These are phyloP conservation scores for Silene conica DNA, from an alignment of 148 eudicot genomes.

Conservation along the genomic window DNA sequence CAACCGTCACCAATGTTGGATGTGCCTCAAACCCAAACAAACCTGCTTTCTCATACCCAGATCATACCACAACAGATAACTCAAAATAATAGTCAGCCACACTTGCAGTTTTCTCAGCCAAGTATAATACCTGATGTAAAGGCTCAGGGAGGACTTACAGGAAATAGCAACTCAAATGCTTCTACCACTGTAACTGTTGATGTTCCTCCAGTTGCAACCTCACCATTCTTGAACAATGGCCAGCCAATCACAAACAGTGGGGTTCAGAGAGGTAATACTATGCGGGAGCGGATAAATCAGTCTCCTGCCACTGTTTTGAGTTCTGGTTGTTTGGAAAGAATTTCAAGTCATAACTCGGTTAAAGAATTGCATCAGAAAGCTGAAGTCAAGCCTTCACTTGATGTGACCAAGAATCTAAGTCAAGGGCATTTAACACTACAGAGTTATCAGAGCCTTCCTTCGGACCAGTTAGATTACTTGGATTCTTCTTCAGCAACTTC, in stretches of 20 bases:
- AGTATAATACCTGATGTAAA: slow-evolving; percentile 37
- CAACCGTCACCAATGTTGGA: slow-evolving; percentile 45
- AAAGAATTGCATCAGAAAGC: slow-evolving; percentile 55
- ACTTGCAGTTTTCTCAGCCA: slow-evolving; percentile 37
- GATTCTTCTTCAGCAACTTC: slow-evolving; percentile 92
- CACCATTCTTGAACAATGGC: slow-evolving; percentile 75
- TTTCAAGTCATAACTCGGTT: slow-evolving; percentile 37
- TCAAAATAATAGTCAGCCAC: slow-evolving; percentile 39
- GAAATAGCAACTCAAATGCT: slow-evolving; percentile 45
- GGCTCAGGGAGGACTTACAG: slow-evolving; percentile 40
- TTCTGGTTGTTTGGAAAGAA: slow-evolving; percentile 48
- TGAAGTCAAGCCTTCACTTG: slow-evolving; percentile 58
- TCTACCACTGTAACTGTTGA: slow-evolving; percentile 60
- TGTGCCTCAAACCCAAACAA: slow-evolving; percentile 41
- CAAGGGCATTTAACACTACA: slow-evolving; percentile 54
- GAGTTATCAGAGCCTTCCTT: slow-evolving; percentile 38
- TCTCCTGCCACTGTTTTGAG: slow-evolving; percentile 38
- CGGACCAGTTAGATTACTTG: slow-evolving; percentile 71
- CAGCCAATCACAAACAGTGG: slow-evolving; percentile 44
- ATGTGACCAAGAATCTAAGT: slow-evolving; percentile 49
- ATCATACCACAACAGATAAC: slow-evolving; percentile 40
- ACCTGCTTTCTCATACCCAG: slow-evolving; percentile 49
- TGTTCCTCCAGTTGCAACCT: slow-evolving; percentile 78
- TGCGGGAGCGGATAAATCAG: slow-evolving; percentile 49
- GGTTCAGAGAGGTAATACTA: slow-evolving; percentile 29